A percentile compares a stretch with the other conserved stretches of the same genome.
Conservation (phyloP, 345 rosid species). For the Lepidium didymum region DNA sequence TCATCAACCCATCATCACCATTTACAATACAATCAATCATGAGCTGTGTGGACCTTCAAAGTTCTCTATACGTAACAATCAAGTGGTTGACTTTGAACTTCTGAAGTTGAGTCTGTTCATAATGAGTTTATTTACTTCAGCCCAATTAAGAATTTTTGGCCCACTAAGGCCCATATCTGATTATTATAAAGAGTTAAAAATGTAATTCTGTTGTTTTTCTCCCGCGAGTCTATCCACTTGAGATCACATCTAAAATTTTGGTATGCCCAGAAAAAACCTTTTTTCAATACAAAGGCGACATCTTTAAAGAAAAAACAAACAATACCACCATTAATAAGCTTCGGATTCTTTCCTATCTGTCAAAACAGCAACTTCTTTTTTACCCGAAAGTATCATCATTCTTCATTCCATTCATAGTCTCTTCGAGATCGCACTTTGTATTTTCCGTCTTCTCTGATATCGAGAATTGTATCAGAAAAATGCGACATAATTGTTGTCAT, state of each 20-base stretch:
- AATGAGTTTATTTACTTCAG: background rate
- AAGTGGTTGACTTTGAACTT: background rate
- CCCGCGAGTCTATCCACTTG: no score
- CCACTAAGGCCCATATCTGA: no score
- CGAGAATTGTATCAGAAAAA: background rate
- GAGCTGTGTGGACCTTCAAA: background rate
- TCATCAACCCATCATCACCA: background rate
- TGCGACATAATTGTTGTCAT: conserved; percentile 77
- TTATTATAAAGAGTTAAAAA: no score
- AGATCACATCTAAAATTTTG: no score
- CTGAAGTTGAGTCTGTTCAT: background rate
- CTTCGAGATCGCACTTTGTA: background rate
- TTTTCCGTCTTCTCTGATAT: background rate
- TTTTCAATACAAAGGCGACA: background rate
- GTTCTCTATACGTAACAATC: background rate
- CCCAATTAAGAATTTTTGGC: background rate
- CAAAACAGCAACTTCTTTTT: background rate
- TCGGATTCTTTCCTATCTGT: background rate
- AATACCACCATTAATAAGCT: background rate
- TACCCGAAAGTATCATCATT: background rate
- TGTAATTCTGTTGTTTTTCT: no score
- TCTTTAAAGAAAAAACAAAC: background rate
- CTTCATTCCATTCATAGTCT: background rate
- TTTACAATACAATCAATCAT: background rate
- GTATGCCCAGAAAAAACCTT: no score